Base-by-base conservation (phyloP, 768 basidiomycete species). In the Leucocoprinus sp. region DNA sequence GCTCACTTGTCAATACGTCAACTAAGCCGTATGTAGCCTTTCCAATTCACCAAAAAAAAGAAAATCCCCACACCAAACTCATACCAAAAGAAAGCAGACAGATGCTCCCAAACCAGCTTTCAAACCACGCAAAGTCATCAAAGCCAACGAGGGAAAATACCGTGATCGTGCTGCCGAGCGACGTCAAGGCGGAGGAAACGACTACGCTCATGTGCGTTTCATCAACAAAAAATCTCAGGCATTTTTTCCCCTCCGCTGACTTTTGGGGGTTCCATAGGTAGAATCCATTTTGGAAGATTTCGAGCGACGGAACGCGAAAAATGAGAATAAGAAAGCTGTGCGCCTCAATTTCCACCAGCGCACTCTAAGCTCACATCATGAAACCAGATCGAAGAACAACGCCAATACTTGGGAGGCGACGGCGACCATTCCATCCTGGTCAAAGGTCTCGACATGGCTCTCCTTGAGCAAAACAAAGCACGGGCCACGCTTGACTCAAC, bases 371-470 rank as follows among this genome's bases (percentile, higher is more conserved):
- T 43, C 14, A 37, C 12, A 23, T 6, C 11, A 22, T n/a, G 18
- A 17, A 34, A 41, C n/a, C 51, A 88, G 84, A 67, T 89, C 14
- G 86, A 88, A 44, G 72, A 78, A 43, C 76, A 89, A 57, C 71
- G 91, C 27, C 71, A 69, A 46, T 88, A 86, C 59, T 75, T 92
- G 4, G 90, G 90, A 14, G 88, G 90, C 28, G 89, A 95, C 59
- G 78, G 80, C 33, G 74, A 85, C 48, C 91, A 93, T 59, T 81
- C 88, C 8, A 75, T 93, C 46, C 76, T 93, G 8, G 88, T 93
- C 33, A 95, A 92, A 57, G 90, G 90, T 21, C 79, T 97, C 37
- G 93, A 97, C 58, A 73, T 84, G 52, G 84, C 89, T 0, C 74
- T 96, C 5, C 70, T 96, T 12, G 85, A 90, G 56, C 86, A 90